phyloP scores from a whole-genome alignment of 2,329 filamentous ascomycete genomes.

The Cordyceps fumosorosea region DNA sequence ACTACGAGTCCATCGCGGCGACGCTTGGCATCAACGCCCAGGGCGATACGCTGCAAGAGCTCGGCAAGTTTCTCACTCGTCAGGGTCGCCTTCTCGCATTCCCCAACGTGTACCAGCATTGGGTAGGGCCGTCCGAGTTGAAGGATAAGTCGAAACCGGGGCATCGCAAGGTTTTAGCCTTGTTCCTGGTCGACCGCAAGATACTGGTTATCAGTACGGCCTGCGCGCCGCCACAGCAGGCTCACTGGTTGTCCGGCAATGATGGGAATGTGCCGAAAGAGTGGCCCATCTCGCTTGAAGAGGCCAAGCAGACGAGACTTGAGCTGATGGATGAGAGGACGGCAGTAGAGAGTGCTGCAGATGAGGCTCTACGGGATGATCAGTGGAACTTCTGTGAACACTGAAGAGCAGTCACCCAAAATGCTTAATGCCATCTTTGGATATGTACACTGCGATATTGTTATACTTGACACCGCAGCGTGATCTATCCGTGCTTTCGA shows the following conservation, averaged over 20 bases:
- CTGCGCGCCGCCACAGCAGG: slow-evolving; percentile 37
- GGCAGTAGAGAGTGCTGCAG: background rate
- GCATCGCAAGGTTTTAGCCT: slow-evolving; percentile 51
- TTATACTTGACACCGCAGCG: too few species aligned
- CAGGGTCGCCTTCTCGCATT: slow-evolving; percentile 47
- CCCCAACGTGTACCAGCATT: slow-evolving; percentile 48
- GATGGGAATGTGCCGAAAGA: background rate
- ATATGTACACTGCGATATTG: too few species aligned
- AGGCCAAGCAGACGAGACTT: background rate
- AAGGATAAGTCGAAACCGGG: slow-evolving; percentile 45
- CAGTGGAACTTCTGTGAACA: background rate
- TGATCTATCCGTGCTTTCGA: too few species aligned
- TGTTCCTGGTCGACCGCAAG: slow-evolving; percentile 55
- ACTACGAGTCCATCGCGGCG: slow-evolving; percentile 26
- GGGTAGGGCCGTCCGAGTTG: slow-evolving; percentile 44
- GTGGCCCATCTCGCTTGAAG: background rate
- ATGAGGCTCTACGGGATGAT: background rate
- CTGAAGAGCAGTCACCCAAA: background rate
- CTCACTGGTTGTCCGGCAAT: slow-evolving; percentile 26
- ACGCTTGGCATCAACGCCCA: slow-evolving; percentile 27
- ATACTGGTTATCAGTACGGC: slow-evolving; percentile 36
- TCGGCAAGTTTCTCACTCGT: slow-evolving; percentile 42
- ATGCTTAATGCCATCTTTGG: too few species aligned
- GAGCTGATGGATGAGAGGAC: background rate
- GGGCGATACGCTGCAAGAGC: slow-evolving; percentile 23